Conservation (phyloP, 169 alveolate species). For the Plasmodium vivax region DNA sequence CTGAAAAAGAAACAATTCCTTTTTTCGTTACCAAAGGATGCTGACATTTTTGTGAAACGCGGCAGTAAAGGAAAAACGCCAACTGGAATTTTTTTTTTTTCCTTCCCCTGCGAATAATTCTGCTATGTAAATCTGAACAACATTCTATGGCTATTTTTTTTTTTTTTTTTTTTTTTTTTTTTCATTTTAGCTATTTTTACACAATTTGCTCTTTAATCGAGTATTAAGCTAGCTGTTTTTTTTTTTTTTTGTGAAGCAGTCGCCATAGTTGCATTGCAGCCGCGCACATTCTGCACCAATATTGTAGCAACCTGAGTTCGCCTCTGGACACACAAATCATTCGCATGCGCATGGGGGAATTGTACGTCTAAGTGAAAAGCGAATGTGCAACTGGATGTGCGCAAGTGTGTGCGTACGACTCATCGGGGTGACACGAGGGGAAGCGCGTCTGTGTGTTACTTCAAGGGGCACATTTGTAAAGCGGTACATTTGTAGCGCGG, state of each 20-base stretch:
- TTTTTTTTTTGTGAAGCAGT: neutral
- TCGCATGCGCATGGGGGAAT: neutral
- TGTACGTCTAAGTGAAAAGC: neutral
- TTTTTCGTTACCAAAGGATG: neutral
- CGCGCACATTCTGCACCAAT: neutral
- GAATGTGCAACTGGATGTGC: neutral
- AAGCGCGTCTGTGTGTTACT: neutral
- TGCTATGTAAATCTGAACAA: neutral
- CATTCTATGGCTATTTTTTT: neutral
- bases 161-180: neutral
- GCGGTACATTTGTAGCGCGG: too few relatives aligned
- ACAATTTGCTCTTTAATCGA: neutral
- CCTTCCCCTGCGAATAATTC: neutral
- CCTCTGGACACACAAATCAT: neutral
- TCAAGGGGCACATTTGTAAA: neutral
- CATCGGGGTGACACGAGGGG: neutral
- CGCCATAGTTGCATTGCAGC: neutral
- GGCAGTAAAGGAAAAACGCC: neutral
- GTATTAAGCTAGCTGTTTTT: neutral
- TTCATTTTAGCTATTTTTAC: neutral
- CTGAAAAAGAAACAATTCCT: neutral
- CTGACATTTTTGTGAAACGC: neutral
- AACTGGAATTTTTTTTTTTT: neutral
- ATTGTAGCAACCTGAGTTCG: neutral
- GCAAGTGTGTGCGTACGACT: neutral